Base-by-base conservation (phyloP, 176 grass and related monocot species). In the Cocos nucifera region DNA sequence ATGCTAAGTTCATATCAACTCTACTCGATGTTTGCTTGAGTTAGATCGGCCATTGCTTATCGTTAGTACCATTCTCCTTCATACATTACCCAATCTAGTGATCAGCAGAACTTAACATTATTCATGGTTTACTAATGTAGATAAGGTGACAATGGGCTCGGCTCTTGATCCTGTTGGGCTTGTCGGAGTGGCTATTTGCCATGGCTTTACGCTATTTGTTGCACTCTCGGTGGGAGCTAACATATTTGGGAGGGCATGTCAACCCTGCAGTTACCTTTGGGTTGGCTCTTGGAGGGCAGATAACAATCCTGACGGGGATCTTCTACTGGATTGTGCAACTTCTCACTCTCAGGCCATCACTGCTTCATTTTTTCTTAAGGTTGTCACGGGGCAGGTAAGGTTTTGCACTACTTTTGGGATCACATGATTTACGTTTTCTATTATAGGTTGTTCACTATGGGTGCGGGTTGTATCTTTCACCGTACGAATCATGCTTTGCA, bases 251-350 rank as follows among this genome's bases (percentile, higher is more conserved):
- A 21, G 23, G 23, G 0, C 87, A 91, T 39, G 87, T 86, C 7
- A 91, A 91, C 72, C 87, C 87, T 0, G 83, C 83, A 4, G 87
- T 91, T 51, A 91, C 87, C 64, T 91, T 91, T 29, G 87, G 87
- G 3, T 84, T 91, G 44, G 87, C 83, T 52, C 61, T 91, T 15
- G 87, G 87, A 23, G 87, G 87, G 19, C 87, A 90, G 61, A 91
- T 91, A 75, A 91, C 87, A 59, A 83, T 86, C 65, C 82, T 91
- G 17, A 86, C 87, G 16, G 87, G 83, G 54, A 12, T 91, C 72
- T 83, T 91, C 77, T 91, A 86, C 56, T 86, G 87, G 87, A 22
- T 91, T 6, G 87, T 83, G 24, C 87, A 91, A 75, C 79, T 86
- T 48, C 75, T 90, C 51, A 83, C 86, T 48, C 75, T 90, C 51